phyloP scores from a whole-genome alignment of 208 protist species.

The Leptomonas seymouri region DNA sequence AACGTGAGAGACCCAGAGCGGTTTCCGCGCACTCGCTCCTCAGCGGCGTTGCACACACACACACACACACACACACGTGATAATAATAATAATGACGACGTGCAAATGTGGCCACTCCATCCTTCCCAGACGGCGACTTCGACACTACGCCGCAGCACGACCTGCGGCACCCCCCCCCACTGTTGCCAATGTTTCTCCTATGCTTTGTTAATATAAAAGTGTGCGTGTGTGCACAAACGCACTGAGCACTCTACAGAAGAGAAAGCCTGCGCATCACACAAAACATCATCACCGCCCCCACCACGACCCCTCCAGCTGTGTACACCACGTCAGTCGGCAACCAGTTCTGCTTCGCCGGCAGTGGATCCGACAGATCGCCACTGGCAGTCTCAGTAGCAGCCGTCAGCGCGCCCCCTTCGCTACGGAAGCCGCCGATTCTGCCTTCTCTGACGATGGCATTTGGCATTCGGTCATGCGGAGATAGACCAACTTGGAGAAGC shows the following conservation, averaged over 20 bases:
- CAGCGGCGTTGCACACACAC: no score
- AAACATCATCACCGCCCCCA: slow-evolving; percentile 22
- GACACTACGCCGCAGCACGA: no score
- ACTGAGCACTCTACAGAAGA: slow-evolving; percentile 17
- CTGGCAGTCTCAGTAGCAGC: neutral
- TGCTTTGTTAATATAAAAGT: no score
- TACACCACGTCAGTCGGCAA: slow-evolving; percentile 17
- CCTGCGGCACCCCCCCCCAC: no score
- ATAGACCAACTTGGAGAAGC: slow-evolving; percentile 23
- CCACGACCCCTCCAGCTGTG: slow-evolving; percentile 13
- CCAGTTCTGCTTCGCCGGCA: neutral
- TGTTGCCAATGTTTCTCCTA: no score
- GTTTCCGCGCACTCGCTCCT: no score
- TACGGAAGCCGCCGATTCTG: neutral
- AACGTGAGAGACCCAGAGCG: no score
- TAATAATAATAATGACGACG: no score
- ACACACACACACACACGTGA: no score
- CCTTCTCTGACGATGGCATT: slow-evolving; percentile 2
- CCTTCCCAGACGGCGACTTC: no score
- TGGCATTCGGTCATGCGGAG: slow-evolving; percentile 3
- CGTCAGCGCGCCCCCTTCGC: neutral
- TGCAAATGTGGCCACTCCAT: no score
- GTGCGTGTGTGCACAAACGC: no score
- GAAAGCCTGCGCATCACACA: slow-evolving; percentile 18
- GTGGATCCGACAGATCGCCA: neutral